A percentile compares a stretch with the other conserved stretches of the same genome.
Conservation (phyloP, 257 asterid species). For the Forsythia suspensa region DNA sequence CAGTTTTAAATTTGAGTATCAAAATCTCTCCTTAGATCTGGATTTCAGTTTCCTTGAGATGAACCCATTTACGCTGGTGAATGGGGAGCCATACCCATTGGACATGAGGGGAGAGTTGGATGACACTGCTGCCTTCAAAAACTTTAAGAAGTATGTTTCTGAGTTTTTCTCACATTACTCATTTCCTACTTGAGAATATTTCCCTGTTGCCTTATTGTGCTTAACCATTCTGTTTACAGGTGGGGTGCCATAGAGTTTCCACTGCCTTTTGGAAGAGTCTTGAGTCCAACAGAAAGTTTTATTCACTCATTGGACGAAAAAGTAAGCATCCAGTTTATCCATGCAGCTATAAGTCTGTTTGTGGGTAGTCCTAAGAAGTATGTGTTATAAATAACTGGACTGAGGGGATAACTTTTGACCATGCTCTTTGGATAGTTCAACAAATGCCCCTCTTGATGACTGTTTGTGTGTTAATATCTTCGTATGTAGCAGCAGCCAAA, state of each 20-base stretch:
- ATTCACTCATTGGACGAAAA: constrained; percentile 84
- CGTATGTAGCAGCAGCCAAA: background rate
- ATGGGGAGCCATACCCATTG: constrained; percentile 80
- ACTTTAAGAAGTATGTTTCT: constrained; percentile 72
- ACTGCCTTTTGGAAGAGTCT: constrained; percentile 89
- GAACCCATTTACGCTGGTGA: constrained; percentile 84
- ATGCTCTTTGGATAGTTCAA: constrained; percentile 10
- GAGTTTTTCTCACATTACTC: constrained; percentile 7
- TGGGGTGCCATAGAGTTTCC: constrained; percentile 88
- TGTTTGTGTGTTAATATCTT: background rate
- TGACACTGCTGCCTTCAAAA: constrained; percentile 91
- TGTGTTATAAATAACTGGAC: background rate
- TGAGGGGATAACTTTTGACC: background rate
- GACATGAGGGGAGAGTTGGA: constrained; percentile 98
- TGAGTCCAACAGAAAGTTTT: constrained; percentile 83
- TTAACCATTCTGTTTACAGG: constrained; percentile 38
- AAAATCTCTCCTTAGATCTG: constrained; percentile 51
- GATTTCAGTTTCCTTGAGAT: constrained; percentile 94
- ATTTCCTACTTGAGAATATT: constrained; percentile 3
- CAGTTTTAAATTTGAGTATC: constrained; percentile 4
- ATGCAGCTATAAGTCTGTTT: background rate
- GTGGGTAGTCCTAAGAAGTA: background rate
- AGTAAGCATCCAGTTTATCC: constrained; percentile 35
- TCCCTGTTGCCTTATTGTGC: constrained; percentile 15
- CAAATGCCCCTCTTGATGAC: background rate